A percentile compares a stretch with the other conserved stretches of the same genome.
Evolutionary conservation across 163 green algal species (phyloP).

Genomic region (Picocystis sp.): DNA sequence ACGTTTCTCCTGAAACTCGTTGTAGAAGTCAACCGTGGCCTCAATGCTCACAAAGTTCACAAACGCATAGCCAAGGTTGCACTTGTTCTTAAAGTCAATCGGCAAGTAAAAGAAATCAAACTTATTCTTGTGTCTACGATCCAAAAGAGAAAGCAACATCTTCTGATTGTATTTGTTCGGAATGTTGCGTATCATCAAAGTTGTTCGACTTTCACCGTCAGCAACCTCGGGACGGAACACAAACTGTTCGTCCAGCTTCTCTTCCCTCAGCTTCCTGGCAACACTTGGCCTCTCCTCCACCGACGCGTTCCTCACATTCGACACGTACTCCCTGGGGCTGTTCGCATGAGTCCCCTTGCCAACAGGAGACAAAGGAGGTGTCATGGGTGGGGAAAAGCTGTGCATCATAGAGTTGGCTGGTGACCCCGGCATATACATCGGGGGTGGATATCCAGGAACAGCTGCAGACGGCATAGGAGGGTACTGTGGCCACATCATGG

Average conservation of each 20-base stretch:
- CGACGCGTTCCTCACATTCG: no score
- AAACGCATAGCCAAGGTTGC: constrained; percentile 19
- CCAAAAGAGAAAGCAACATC: constrained; percentile 14
- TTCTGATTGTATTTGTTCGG: constrained; percentile 21
- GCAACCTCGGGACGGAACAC: constrained; percentile 16
- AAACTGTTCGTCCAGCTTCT: constrained; percentile 10
- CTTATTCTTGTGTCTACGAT: constrained; percentile 11
- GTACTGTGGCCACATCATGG: no score
- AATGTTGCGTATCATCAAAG: constrained; percentile 21
- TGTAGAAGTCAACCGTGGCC: constrained; percentile 16
- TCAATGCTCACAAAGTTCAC: constrained; percentile 13
- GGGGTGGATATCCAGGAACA: no score
- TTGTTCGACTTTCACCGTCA: constrained; percentile 4
- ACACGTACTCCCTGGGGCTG: no score
- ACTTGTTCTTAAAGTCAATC: constrained; percentile 17
- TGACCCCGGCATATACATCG: no score
- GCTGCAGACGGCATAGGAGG: no score
- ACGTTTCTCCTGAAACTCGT: constrained; percentile 19
- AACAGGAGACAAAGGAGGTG: no score
- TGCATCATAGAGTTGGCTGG: no score
- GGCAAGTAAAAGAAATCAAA: constrained; percentile 23
- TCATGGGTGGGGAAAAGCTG: no score
- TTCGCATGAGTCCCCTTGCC: no score
- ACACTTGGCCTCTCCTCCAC: no score
- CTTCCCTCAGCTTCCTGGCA: no score